Base-by-base conservation (phyloP, 139 green algal genomes). In the Chlorella sp. region DNA sequence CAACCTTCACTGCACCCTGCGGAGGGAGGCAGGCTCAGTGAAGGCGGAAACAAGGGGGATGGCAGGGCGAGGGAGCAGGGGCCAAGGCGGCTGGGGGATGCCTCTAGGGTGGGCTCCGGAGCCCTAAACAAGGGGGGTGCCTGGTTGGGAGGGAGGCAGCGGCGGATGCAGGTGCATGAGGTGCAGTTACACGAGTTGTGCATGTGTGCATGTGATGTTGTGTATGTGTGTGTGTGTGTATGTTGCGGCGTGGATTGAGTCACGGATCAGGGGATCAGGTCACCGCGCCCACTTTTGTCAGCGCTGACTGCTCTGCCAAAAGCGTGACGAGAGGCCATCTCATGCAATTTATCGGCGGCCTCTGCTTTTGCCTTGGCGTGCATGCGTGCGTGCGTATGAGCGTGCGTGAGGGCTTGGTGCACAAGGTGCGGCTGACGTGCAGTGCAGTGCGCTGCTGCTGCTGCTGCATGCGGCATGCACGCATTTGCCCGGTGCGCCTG, bases 281-380 rank as follows among this genome's bases (percentile, higher is more conserved):
- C 86, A 89, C 81, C 87, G n/a, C 71, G 86, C 86, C 89, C 90
- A 92, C 90, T 81, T 88, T 68, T 77, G 73, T 87, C 90, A 61
- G 34, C 73, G 81, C 68, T 66, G 66, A 37, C 68, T 89, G 34
- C 60, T 93, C 0, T 93, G 80, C 90, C 90, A 91, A 39, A 28
- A 84, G 87, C 87, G 42, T 91, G 90, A 93, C 90, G 90, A 93
- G 90, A 93, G 90, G 82, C 83, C 86, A 84, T 21, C 60, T 93
- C 90, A 93, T 91, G 86, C 82, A 76, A 83, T 91, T 61, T 87
- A 53, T 93, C 90, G 60, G 57, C 61, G 81, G 90, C 71, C 90
- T 93, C 90, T 93, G 90, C 90, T 93, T 93, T 92, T 91, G 85
- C 81, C 87, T 37, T 91, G 90, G 90, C 83, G 81, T 77, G 32